These are phyloP conservation scores for Fennellomyces sp. DNA, from an alignment of 371 early-diverging fungal species.

Conservation along the genomic window DNA sequence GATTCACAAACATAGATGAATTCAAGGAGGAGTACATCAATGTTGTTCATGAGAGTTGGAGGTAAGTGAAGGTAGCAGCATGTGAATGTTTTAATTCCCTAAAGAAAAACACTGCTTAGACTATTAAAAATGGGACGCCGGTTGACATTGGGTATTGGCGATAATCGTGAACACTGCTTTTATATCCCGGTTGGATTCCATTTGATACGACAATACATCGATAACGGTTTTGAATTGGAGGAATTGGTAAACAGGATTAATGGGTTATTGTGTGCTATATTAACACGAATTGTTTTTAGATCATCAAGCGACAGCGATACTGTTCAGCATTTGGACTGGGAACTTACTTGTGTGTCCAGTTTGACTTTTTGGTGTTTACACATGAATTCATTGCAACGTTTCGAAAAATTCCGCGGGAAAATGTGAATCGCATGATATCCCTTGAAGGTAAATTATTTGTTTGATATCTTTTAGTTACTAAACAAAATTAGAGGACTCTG, in stretches of 20 bases:
- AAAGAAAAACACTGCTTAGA: no score
- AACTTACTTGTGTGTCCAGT: conserved; percentile 84
- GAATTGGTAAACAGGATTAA: conserved; percentile 59
- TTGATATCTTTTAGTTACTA: background rate
- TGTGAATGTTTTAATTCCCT: no score
- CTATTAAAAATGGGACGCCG: conserved; percentile 75
- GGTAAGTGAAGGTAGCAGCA: no score
- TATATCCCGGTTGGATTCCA: conserved; percentile 88
- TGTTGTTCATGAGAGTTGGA: conserved; percentile 75
- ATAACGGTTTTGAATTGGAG: conserved; percentile 86
- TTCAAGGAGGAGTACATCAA: conserved; percentile 78
- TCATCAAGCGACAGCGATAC: conserved; percentile 90
- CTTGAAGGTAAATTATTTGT: conserved; percentile 26
- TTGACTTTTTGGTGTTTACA: conserved; percentile 90
- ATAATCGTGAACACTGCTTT: conserved; percentile 88
- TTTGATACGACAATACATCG: conserved; percentile 78
- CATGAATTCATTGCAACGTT: conserved; percentile 91
- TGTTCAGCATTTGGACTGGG: conserved; percentile 91
- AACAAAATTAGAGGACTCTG: conserved; percentile 3
- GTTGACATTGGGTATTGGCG: conserved; percentile 89
- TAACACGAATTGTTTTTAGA: conserved; percentile 21
- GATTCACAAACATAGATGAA: conserved; percentile 74
- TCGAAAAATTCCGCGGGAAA: conserved; percentile 68
- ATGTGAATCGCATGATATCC: conserved; percentile 58
- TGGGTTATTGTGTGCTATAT: background rate